Conservation (phyloP, 2,329 filamentous ascomycete genomes). For the Claviceps sp. region DNA sequence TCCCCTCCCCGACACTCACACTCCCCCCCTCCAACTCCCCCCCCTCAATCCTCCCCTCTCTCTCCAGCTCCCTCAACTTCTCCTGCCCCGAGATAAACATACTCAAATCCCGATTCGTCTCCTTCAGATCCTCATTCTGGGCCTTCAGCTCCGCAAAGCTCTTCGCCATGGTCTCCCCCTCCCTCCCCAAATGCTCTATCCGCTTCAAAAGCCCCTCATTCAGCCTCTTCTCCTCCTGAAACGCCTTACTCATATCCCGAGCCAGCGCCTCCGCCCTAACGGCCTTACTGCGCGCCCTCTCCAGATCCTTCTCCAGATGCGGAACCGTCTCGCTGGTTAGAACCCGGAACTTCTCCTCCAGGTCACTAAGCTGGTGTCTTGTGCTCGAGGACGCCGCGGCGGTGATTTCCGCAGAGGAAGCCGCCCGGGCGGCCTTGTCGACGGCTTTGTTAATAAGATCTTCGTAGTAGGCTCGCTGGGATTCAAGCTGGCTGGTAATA, state of each 20-base stretch:
- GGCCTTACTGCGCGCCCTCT: slow-evolving; percentile 53
- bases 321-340: slow-evolving; percentile 46
- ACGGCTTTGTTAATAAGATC: slow-evolving; percentile 80
- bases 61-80: slow-evolving; percentile 60
- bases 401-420: slow-evolving; percentile 51
- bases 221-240: slow-evolving; percentile 78
- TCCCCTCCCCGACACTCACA: slow-evolving; percentile 50
- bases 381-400: slow-evolving; percentile 34
- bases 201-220: slow-evolving; percentile 67
- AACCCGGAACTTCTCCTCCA: slow-evolving; percentile 34
- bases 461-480: slow-evolving; percentile 86
- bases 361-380: slow-evolving; percentile 31
- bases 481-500: slow-evolving; percentile 83
- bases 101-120: slow-evolving; percentile 74
- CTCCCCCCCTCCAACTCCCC: slow-evolving; percentile 67
- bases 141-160: slow-evolving; percentile 42
- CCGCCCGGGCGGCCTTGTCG: slow-evolving; percentile 72
- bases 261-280: slow-evolving; percentile 64
- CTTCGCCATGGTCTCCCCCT: slow-evolving; percentile 42
- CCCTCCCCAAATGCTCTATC: slow-evolving; percentile 60
- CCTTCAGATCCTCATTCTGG: slow-evolving; percentile 61
- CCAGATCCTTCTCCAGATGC: slow-evolving; percentile 57
- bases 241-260: slow-evolving; percentile 57
- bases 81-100: slow-evolving; percentile 81
- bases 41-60: slow-evolving; percentile 41